Evolutionary conservation across 1,284 basidiomycete genomes (phyloP).

Genomic region (Lentinus polychrous): DNA sequence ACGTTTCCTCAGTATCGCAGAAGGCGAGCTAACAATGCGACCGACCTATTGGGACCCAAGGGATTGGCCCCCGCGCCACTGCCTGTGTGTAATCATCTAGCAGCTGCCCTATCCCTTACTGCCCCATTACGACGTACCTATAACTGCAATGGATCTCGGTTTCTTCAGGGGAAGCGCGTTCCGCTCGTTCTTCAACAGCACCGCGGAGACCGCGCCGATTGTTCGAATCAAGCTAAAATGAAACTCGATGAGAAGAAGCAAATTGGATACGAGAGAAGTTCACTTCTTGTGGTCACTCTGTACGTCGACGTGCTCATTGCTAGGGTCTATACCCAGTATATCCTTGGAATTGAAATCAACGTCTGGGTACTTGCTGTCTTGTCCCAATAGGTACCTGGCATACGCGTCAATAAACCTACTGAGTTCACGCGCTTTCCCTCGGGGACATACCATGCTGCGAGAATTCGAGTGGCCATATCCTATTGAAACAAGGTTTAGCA

Average conservation of each 20-base stretch:
- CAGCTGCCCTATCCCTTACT: not conserved
- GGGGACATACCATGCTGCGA: constrained; percentile 45
- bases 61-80: constrained; percentile 51
- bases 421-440: not conserved
- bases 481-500: constrained; percentile 13
- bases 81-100: constrained; percentile 22
- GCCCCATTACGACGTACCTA: constrained; percentile 21
- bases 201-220: constrained; percentile 50
- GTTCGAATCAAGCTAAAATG: constrained; percentile 39
- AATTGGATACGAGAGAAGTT: constrained; percentile 10
- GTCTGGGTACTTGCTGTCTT: constrained; percentile 51
- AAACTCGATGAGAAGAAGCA: constrained; percentile 1
- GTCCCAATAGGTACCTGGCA: constrained; percentile 48
- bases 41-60: constrained; percentile 50
- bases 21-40: not conserved
- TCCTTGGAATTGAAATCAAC: constrained; percentile 34
- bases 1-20: constrained; percentile 15
- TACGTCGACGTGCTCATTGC: constrained; percentile 25
- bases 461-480: constrained; percentile 58
- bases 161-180: constrained; percentile 44
- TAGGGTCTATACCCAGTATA: not conserved
- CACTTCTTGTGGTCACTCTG: constrained; percentile 50
- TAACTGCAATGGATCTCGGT: constrained; percentile 30
- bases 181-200: constrained; percentile 58
- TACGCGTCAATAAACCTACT: not conserved